Percentiles rank a stretch among this genome's conserved stretches.
Conservation (phyloP, 805 yeast genomes). For the Candida maltosa region DNA sequence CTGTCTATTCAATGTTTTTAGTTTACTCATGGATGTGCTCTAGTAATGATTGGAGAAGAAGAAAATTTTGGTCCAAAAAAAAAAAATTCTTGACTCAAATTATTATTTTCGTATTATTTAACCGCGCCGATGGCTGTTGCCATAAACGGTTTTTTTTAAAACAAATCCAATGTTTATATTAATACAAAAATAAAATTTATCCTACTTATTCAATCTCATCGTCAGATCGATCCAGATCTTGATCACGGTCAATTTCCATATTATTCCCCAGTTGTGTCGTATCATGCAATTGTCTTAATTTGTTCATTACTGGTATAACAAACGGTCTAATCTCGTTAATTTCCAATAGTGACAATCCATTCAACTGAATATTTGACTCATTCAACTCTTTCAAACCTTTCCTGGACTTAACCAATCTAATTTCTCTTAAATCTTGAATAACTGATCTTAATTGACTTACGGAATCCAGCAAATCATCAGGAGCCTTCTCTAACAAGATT, state of each 20-base stretch:
- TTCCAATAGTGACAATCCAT: constrained; percentile 79
- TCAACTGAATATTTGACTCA: constrained; percentile 78
- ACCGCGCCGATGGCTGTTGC: too few species aligned
- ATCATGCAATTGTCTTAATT: constrained; percentile 56
- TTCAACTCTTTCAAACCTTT: constrained; percentile 77
- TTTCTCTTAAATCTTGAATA: constrained; percentile 81
- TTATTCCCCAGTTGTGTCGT: constrained; percentile 17
- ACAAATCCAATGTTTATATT: too few species aligned
- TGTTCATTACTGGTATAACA: constrained; percentile 76
- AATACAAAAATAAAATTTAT: too few species aligned
- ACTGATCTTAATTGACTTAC: constrained; percentile 66
- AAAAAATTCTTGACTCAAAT: too few species aligned
- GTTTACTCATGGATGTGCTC: constrained; percentile 22
- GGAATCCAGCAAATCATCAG: constrained; percentile 77
- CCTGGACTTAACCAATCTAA: constrained; percentile 75
- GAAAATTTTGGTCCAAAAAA: background rate
- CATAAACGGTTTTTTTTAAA: too few species aligned
- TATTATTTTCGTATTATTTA: too few species aligned
- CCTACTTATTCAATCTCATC: constrained; percentile 10
- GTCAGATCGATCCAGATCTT: constrained; percentile 14
- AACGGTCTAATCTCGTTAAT: constrained; percentile 87
- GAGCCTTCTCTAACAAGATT: constrained; percentile 61
- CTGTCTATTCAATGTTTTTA: constrained; percentile 24
- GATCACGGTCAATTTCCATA: constrained; percentile 12
- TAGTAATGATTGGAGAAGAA: too few species aligned